Conservation (phyloP, 1,284 basidiomycete species). For the Phlebopus sp. region DNA sequence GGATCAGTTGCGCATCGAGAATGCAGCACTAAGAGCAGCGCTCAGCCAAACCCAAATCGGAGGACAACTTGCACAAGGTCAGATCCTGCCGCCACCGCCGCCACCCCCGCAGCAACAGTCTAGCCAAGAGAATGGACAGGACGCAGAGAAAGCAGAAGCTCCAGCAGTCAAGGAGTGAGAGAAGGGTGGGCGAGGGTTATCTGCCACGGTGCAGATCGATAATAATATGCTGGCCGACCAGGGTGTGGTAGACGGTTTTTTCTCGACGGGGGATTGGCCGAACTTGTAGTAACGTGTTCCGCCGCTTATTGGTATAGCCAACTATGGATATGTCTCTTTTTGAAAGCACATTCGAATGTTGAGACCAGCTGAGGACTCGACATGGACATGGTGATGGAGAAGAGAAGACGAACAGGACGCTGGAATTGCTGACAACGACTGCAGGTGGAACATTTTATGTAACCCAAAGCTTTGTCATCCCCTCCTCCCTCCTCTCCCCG, state of each 20-base stretch:
- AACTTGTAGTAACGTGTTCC: slow-evolving; percentile 16
- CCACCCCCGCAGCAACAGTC: slow-evolving; percentile 9
- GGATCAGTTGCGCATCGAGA: slow-evolving; percentile 78
- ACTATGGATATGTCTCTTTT: slow-evolving; percentile 4
- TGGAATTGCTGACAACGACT: slow-evolving; percentile 36
- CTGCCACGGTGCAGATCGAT: neutral
- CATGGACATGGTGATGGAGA: slow-evolving; percentile 28
- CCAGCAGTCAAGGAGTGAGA: slow-evolving; percentile 23
- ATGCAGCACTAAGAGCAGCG: slow-evolving; percentile 57
- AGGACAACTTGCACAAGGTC: slow-evolving; percentile 24
- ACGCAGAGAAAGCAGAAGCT: slow-evolving; percentile 30
- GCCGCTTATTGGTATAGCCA: slow-evolving; percentile 3
- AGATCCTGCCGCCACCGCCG: slow-evolving; percentile 21
- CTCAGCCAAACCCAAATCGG: slow-evolving; percentile 41
- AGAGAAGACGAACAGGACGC: slow-evolving; percentile 30
- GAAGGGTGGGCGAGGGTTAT: neutral
- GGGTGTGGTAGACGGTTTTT: slow-evolving; percentile 6
- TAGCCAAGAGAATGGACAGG: slow-evolving; percentile 24
- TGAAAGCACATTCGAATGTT: neutral
- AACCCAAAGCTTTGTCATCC: slow-evolving; percentile 36
- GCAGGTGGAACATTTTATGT: slow-evolving; percentile 30
- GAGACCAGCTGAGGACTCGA: neutral
- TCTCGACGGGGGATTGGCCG: slow-evolving; percentile 2
- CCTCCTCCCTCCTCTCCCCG: slow-evolving; percentile 1
- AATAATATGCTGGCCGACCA: slow-evolving; percentile 15